These are phyloP conservation scores for Boletellus sp. DNA, from an alignment of 768 basidiomycete species.

Conservation along the genomic window DNA sequence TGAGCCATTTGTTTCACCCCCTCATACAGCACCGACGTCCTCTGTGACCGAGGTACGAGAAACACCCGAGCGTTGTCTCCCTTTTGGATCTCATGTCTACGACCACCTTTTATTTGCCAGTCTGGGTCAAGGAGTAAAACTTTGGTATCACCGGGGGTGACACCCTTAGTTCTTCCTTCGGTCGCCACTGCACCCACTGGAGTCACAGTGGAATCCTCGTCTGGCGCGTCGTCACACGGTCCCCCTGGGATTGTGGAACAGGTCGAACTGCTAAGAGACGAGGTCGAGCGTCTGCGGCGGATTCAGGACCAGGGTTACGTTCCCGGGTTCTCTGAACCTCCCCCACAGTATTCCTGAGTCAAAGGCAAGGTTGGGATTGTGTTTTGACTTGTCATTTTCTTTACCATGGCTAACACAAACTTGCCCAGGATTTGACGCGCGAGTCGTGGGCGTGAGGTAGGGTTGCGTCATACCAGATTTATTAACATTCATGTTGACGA, in stretches of 20 bases:
- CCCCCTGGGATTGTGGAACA: neutral
- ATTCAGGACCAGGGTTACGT: neutral
- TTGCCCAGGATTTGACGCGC: too few relatives aligned
- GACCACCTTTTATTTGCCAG: neutral
- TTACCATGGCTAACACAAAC: too few relatives aligned
- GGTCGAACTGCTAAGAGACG: constrained; percentile 6
- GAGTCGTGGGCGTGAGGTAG: too few relatives aligned
- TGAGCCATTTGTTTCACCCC: neutral
- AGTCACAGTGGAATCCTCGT: neutral
- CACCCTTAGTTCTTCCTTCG: neutral
- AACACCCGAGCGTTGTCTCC: too few relatives aligned
- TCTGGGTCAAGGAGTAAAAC: neutral
- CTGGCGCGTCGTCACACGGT: neutral
- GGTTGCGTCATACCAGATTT: too few relatives aligned
- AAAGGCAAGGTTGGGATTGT: neutral
- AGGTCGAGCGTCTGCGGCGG: constrained; percentile 9
- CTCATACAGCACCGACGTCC: neutral
- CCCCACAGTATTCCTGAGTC: neutral
- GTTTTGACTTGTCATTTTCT: neutral
- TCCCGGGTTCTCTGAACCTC: too few relatives aligned
- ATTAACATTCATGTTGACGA: too few relatives aligned
- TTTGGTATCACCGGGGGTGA: neutral
- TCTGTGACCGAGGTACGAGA: neutral
- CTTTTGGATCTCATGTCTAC: too few relatives aligned
- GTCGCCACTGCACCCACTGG: neutral